These are phyloP conservation scores for Telfairia occidentalis DNA, from an alignment of 331 rosid genomes.

Conservation along the genomic window DNA sequence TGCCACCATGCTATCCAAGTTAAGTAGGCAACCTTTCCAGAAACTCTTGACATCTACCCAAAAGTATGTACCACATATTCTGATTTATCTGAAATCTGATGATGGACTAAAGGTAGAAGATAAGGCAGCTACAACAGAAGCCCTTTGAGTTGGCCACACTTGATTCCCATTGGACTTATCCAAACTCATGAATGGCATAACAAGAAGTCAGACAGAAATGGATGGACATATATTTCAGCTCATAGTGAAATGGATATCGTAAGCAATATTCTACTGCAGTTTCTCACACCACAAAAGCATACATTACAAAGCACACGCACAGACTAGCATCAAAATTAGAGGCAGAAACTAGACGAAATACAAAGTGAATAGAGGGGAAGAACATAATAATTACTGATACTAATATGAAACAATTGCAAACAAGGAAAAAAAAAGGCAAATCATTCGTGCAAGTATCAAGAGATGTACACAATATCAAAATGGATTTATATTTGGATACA, in stretches of 20 bases:
- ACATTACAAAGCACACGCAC: too few species aligned
- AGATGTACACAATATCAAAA: background rate
- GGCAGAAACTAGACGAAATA: too few species aligned
- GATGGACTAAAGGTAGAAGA: constrained; percentile 70
- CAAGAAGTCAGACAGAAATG: background rate
- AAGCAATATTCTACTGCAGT: background rate
- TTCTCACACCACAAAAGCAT: too few species aligned
- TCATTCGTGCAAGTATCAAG: too few species aligned
- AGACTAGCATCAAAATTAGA: too few species aligned
- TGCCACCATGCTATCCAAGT: background rate
- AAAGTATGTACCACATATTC: constrained; percentile 34
- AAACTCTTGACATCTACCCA: too few species aligned
- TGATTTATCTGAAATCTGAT: constrained; percentile 41
- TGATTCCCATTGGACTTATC: constrained; percentile 72
- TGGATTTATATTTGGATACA: too few species aligned
- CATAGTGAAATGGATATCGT: background rate
- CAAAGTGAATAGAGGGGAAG: too few species aligned
- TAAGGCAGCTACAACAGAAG: constrained; percentile 80
- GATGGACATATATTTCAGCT: background rate
- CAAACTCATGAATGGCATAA: constrained; percentile 24
- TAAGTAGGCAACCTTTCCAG: background rate
- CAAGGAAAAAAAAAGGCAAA: too few species aligned
- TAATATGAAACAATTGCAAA: background rate
- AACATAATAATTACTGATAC: too few species aligned
- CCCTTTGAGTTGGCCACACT: constrained; percentile 90